phyloP scores from a whole-genome alignment of 192 early-diverging fungal genomes.

The Dissophora ornata region DNA sequence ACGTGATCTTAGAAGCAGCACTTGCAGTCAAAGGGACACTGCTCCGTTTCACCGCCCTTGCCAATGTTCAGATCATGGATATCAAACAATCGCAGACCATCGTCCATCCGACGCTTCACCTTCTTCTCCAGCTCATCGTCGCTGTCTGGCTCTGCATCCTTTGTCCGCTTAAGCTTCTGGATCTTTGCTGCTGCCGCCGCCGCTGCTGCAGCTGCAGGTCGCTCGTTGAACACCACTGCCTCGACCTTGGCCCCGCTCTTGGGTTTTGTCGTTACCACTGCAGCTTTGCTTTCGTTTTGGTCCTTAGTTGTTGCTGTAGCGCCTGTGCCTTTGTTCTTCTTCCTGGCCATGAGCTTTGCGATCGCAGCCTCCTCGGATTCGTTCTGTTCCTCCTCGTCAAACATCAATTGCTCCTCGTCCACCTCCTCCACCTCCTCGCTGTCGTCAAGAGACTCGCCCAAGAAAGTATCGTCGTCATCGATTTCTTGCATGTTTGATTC shows the following conservation, averaged over 20 bases:
- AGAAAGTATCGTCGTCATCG: background rate
- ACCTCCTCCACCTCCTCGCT: conserved; percentile 18
- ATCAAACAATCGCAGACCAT: conserved; percentile 58
- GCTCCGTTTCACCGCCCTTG: conserved; percentile 57
- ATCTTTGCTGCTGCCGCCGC: conserved; percentile 47
- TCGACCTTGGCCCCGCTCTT: conserved; percentile 39
- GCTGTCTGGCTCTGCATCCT: conserved; percentile 40
- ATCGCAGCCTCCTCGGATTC: conserved; percentile 45
- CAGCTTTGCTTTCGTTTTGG: background rate
- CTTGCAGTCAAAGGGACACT: conserved; percentile 63
- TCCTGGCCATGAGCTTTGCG: conserved; percentile 38
- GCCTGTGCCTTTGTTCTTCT: conserved; percentile 13
- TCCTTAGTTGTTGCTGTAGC: background rate
- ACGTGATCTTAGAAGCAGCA: conserved; percentile 62
- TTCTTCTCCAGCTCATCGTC: conserved; percentile 54
- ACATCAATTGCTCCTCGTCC: conserved; percentile 27
- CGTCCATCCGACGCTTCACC: conserved; percentile 54
- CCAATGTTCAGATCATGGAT: conserved; percentile 59
- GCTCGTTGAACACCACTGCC: conserved; percentile 49
- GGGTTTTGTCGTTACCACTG: conserved; percentile 4
- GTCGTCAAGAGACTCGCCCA: conserved; percentile 27
- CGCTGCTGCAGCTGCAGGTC: conserved; percentile 47
- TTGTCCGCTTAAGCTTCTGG: conserved; percentile 42
- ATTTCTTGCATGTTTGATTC: background rate
- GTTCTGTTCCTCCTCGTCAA: conserved; percentile 49